Base-by-base conservation (phyloP, 2,329 filamentous ascomycete species). In the Fusarium ramigenum region DNA sequence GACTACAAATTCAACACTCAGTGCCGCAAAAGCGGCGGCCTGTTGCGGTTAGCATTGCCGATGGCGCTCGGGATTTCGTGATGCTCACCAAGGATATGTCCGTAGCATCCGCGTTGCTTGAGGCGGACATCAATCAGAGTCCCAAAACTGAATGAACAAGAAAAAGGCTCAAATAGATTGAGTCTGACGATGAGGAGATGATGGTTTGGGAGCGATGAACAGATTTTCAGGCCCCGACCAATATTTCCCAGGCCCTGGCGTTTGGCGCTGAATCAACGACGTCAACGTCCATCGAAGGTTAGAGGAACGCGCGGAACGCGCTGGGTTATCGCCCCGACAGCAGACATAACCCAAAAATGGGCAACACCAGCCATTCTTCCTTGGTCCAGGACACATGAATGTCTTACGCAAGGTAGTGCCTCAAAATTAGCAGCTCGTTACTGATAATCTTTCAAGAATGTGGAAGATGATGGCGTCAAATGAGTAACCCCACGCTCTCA, bases 1-100 rank as follows among this genome's bases (percentile, higher is more conserved):
- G 7, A 73, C 70, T 3, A 73, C 67, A 32, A 73, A 71, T 7
- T 73, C 57, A 5, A 70, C 61, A 11, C 66, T 73, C 15, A 73
- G 14, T 4, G 60, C 70, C 1, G 68, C 68, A 5, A 70, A 49
- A 12, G 56, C 62, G n/a, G 68, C 68, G 7, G 68, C 68, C 68
- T 70, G 4, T 2, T 2, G 2, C 7, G 21, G 12, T 64, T 7
- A 68, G 42, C 14, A 16, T 25, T 4, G n/a, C 12, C 3, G 18
- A 4, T 9, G 7, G 5, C 4, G 4, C 12, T 6, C 0, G 5
- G 7, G 11, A 16, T 39, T 4, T 39, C 2, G 37, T 6, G 32
- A 36, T 30, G 36, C 28, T 42, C 7, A 69, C 66, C 66, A 69
- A 21, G 16, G 66, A 69, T 58, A 69, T 65, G 11, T 69, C 65